Evolutionary conservation across 2,329 filamentous ascomycete genomes (phyloP).

Genomic region (Aspergillus sp.): DNA sequence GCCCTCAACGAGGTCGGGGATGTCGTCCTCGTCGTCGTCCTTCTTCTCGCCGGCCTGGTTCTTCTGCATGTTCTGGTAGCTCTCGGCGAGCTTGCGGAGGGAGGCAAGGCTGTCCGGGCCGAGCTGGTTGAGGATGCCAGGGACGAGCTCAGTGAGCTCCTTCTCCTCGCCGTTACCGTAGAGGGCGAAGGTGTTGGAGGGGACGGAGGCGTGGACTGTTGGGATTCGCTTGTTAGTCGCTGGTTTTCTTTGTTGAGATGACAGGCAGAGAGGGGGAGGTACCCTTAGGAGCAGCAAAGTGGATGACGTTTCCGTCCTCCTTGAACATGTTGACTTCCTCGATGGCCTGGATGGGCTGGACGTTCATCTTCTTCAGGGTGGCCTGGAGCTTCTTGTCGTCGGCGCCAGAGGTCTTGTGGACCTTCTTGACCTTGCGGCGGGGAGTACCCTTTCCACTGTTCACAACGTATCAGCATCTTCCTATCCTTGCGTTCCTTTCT

Average conservation of each 20-base stretch:
- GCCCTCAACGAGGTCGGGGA: constrained; percentile 94
- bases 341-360: constrained; percentile 98
- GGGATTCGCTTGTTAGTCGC: background rate
- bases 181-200: constrained; percentile 99
- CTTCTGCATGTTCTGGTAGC: constrained; percentile 99
- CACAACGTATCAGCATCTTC: background rate
- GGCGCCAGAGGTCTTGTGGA: constrained; percentile 86
- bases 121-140: constrained; percentile 99
- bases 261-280: constrained; percentile 46
- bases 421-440: constrained; percentile 97
- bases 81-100: constrained; percentile 97
- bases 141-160: constrained; percentile 98
- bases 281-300: constrained; percentile 99
- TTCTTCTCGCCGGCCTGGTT: constrained; percentile 77
- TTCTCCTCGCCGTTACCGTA: constrained; percentile 99
- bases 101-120: constrained; percentile 97
- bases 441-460: constrained; percentile 94
- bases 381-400: constrained; percentile 99
- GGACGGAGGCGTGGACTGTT: constrained; percentile 92
- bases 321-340: constrained; percentile 99
- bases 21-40: constrained; percentile 81
- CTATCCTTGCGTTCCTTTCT: background rate
- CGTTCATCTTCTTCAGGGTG: constrained; percentile 98
- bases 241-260: background rate
- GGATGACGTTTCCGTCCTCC: constrained; percentile 99